A percentile compares a stretch with the other conserved stretches of the same genome.
These are phyloP conservation scores for Ephemerocybe angulata DNA, from an alignment of 768 basidiomycete genomes.

Conservation along the genomic window DNA sequence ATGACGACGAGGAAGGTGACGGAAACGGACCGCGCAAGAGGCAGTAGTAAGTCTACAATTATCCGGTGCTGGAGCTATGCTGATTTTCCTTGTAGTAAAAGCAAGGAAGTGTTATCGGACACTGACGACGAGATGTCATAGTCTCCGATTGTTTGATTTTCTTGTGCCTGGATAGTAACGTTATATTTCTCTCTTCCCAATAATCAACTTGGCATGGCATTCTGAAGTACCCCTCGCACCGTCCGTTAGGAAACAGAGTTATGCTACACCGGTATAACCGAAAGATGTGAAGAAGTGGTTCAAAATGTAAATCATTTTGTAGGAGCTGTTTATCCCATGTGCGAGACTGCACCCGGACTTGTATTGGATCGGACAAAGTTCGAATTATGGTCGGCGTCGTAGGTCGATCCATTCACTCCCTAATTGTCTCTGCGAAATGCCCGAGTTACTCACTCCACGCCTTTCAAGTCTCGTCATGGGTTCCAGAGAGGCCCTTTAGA, in stretches of 20 bases:
- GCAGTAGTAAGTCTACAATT: conserved; percentile 54
- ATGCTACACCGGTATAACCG: no score
- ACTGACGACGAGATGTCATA: conserved; percentile 82
- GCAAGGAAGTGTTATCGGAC: conserved; percentile 82
- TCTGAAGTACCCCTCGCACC: no score
- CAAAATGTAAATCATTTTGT: neutral
- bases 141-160: conserved; percentile 7
- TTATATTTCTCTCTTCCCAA: conserved; percentile 1
- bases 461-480: neutral
- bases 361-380: conserved; percentile 1
- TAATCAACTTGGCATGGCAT: no score
- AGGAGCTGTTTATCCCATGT: neutral
- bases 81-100: conserved; percentile 56
- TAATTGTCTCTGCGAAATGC: neutral
- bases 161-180: neutral
- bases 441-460: neutral
- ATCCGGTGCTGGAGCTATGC: conserved; percentile 1
- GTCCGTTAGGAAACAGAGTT: no score
- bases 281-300: neutral
- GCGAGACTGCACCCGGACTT: neutral
- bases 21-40: conserved; percentile 71
- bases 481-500: no score
- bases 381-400: conserved; percentile 3
- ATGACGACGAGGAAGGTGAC: conserved; percentile 71
- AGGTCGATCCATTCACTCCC: neutral